Evolutionary conservation across 495 filamentous ascomycete species (phyloP).

Genomic region (Penicillium ucsense): DNA sequence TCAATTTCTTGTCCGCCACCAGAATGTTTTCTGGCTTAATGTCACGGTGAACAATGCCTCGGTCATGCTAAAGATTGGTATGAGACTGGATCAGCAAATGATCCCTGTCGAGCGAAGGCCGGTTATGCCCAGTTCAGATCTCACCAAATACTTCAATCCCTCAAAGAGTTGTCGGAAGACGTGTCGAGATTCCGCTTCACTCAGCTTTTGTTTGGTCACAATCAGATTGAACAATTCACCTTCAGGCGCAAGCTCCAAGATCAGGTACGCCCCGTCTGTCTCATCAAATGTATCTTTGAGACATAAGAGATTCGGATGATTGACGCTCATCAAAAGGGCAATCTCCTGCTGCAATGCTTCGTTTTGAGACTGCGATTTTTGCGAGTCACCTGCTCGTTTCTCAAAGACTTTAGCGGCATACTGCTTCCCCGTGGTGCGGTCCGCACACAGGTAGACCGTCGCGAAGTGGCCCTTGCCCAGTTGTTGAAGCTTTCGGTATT

Average conservation of each 20-base stretch:
- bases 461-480: constrained; percentile 97
- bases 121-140: too few species aligned
- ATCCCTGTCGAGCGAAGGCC: too few species aligned
- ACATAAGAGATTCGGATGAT: constrained; percentile 90
- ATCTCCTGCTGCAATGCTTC: constrained; percentile 92
- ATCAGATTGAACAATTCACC: constrained; percentile 96
- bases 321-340: constrained; percentile 89
- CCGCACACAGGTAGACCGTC: constrained; percentile 82
- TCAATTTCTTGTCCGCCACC: constrained; percentile 68
- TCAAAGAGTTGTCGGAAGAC: constrained; percentile 89
- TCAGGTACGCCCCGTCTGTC: constrained; percentile 77
- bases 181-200: constrained; percentile 72
- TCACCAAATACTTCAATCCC: constrained; percentile 87
- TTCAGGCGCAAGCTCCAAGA: constrained; percentile 82
- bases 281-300: constrained; percentile 95
- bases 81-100: constrained; percentile 21
- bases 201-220: constrained; percentile 76
- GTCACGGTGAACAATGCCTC: constrained; percentile 94
- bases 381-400: constrained; percentile 66
- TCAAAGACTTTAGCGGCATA: constrained; percentile 95
- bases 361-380: constrained; percentile 55
- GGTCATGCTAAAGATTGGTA: constrained; percentile 62
- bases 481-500: constrained; percentile 75
- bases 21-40: constrained; percentile 99
- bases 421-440: constrained; percentile 69